These are phyloP conservation scores for Penicillium atrosanguineum DNA, from an alignment of 495 filamentous ascomycete species.

Conservation along the genomic window DNA sequence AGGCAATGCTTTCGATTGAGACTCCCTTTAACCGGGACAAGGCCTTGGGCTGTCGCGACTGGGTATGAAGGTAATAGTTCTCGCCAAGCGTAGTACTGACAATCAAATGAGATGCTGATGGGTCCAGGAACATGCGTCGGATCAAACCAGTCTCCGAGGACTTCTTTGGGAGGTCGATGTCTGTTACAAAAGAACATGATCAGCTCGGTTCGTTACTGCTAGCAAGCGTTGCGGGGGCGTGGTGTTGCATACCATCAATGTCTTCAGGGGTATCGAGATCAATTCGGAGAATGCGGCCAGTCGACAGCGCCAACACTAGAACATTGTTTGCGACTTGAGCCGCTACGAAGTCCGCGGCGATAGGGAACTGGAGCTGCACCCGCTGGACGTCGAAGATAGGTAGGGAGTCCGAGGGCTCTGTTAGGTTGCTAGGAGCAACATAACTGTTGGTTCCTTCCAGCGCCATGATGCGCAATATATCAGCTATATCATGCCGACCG, in stretches of 20 bases:
- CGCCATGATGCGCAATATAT: slow-evolving; percentile 49
- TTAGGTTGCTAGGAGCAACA: slow-evolving; percentile 51
- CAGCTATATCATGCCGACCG: slow-evolving; percentile 38
- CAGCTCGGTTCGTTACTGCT: slow-evolving; percentile 11
- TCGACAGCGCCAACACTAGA: slow-evolving; percentile 83
- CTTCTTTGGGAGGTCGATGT: slow-evolving; percentile 96
- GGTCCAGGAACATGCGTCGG: slow-evolving; percentile 93
- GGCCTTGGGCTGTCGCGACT: slow-evolving; percentile 81
- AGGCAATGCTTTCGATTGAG: slow-evolving; percentile 82
- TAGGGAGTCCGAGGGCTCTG: slow-evolving; percentile 61
- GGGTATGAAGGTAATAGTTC: slow-evolving; percentile 96
- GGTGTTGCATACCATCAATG: slow-evolving; percentile 70
- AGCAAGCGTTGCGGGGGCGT: slow-evolving; percentile 17
- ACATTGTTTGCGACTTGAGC: slow-evolving; percentile 98
- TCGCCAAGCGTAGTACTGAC: slow-evolving; percentile 89
- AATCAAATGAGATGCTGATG: slow-evolving; percentile 89
- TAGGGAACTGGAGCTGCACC: slow-evolving; percentile 86
- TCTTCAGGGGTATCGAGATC: slow-evolving; percentile 91
- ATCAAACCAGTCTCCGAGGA: slow-evolving; percentile 87
- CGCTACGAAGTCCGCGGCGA: slow-evolving; percentile 91
- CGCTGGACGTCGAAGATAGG: slow-evolving; percentile 91
- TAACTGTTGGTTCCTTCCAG: slow-evolving; percentile 53
- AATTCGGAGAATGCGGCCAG: slow-evolving; percentile 85
- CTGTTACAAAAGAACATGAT: slow-evolving; percentile 42
- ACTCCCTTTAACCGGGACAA: slow-evolving; percentile 83